phyloP scores from a whole-genome alignment of 495 filamentous ascomycete species.

The Aspergillus panamensis region DNA sequence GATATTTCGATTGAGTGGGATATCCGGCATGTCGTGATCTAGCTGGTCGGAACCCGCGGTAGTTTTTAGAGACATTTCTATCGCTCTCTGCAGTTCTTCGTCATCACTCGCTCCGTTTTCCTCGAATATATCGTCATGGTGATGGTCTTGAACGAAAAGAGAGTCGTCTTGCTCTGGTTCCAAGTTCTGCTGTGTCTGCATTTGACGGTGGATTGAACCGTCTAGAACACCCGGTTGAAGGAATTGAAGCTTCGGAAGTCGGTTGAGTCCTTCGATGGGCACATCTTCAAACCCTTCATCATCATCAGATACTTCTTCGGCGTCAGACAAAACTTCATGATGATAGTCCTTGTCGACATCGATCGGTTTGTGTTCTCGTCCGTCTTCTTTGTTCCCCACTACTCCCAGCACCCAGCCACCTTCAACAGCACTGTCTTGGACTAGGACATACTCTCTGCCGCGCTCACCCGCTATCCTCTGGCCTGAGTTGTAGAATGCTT shows the following conservation, averaged over 20 bases:
- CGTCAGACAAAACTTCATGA: constrained; percentile 44
- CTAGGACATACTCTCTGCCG: constrained; percentile 88
- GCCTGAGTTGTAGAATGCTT: constrained; percentile 60
- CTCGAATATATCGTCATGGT: constrained; percentile 43
- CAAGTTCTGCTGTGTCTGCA: constrained; percentile 41
- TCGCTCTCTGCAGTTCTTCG: constrained; percentile 74
- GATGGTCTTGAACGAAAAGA: constrained; percentile 60
- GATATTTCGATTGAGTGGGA: constrained; percentile 28
- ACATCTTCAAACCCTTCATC: constrained; percentile 90
- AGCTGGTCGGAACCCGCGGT: constrained; percentile 22
- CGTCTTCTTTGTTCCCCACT: constrained; percentile 75
- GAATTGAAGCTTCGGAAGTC: constrained; percentile 65
- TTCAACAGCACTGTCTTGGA: constrained; percentile 90
- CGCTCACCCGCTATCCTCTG: constrained; percentile 83
- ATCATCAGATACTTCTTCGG: constrained; percentile 51
- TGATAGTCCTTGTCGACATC: constrained; percentile 73
- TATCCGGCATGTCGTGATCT: constrained; percentile 35
- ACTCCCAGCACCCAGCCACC: constrained; percentile 97
- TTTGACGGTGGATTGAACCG: constrained; percentile 33
- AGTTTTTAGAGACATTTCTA: constrained; percentile 69
- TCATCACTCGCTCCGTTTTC: constrained; percentile 55
- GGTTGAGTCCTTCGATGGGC: constrained; percentile 88
- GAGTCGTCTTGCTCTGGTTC: constrained; percentile 42
- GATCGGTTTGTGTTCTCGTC: constrained; percentile 76
- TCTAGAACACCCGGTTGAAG: constrained; percentile 40